Conservation (phyloP, 768 basidiomycete species). For the Lentinula aciculospora region DNA sequence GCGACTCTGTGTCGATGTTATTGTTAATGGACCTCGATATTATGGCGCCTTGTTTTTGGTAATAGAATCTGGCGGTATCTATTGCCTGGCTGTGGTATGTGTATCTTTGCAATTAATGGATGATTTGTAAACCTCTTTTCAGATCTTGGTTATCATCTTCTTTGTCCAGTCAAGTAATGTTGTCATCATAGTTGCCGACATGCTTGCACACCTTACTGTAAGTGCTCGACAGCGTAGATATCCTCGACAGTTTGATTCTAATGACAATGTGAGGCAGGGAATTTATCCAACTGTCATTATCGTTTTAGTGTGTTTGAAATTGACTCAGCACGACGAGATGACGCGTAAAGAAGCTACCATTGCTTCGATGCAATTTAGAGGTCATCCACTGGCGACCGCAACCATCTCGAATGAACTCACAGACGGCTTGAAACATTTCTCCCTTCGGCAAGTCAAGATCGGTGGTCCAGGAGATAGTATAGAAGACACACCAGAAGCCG, state of each 20-base stretch:
- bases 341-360: background rate
- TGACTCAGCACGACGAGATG: slow-evolving; percentile 1
- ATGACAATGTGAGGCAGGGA: background rate
- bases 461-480: background rate
- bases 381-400: background rate
- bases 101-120: background rate
- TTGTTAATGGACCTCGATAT: background rate
- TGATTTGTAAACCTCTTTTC: background rate
- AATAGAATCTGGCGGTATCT: background rate
- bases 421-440: background rate
- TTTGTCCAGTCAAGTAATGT: background rate
- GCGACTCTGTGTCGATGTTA: background rate
- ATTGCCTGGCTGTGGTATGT: background rate
- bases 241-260: background rate
- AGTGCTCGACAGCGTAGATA: background rate
- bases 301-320: background rate
- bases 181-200: background rate
- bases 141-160: background rate
- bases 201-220: background rate
- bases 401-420: background rate
- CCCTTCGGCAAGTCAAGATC: background rate
- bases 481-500: background rate
- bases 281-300: background rate
- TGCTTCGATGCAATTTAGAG: background rate
- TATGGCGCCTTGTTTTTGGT: background rate